Evolutionary conservation across 1,284 basidiomycete species (phyloP).

Genomic region (Agroathelia rolfsii): DNA sequence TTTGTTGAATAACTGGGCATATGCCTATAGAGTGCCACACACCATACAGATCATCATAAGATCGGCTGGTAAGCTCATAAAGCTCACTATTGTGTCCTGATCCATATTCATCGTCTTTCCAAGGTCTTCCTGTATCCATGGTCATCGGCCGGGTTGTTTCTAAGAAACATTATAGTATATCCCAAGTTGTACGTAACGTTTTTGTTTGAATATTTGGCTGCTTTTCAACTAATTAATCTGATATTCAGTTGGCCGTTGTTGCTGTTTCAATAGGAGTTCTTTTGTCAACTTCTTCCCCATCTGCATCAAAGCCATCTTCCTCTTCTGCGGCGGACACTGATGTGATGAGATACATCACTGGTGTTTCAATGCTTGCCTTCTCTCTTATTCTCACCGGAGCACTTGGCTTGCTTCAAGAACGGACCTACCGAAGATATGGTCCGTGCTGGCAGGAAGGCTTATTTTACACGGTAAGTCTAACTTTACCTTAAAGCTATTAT

Average conservation of each 20-base stretch:
- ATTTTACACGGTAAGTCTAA: conserved; percentile 62
- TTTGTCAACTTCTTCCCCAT: conserved; percentile 61
- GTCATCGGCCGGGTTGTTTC: conserved; percentile 49
- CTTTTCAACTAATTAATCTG: conserved; percentile 2
- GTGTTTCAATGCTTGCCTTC: conserved; percentile 61
- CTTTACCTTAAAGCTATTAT: conserved; percentile 1
- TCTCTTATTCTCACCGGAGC: conserved; percentile 69
- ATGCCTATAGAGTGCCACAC: conserved; percentile 71
- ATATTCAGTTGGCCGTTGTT: conserved; percentile 48
- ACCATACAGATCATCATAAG: conserved; percentile 84
- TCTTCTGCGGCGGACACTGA: conserved; percentile 26
- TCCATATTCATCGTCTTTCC: background rate
- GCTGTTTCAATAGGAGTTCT: conserved; percentile 71
- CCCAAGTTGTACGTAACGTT: conserved; percentile 50
- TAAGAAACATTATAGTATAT: conserved; percentile 46
- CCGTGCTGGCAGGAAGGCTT: conserved; percentile 81
- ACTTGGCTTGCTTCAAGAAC: conserved; percentile 76
- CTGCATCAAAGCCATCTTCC: conserved; percentile 23
- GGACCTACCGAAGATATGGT: conserved; percentile 63
- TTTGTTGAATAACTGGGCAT: conserved; percentile 80
- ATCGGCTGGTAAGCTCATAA: conserved; percentile 56
- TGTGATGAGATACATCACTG: conserved; percentile 52
- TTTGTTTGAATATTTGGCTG: conserved; percentile 1
- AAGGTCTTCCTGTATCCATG: conserved; percentile 63
- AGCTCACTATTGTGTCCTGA: conserved; percentile 10